Conservation (phyloP, 805 yeast species). For the Wickerhamiella spandovensis region DNA sequence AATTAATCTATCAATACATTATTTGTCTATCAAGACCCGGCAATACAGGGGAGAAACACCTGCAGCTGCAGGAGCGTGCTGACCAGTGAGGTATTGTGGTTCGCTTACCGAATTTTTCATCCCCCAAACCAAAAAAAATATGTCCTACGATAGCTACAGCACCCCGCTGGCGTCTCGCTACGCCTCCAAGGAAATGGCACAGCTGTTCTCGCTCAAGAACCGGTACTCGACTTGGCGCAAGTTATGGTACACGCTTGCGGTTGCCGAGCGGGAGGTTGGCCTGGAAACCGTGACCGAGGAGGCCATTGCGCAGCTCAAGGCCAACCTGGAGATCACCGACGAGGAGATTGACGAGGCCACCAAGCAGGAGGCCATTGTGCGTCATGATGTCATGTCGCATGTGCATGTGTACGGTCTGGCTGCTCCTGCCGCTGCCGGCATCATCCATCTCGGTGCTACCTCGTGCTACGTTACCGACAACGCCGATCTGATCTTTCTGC, state of each 20-base stretch:
- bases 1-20: too few relatives aligned
- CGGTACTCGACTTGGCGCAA: conserved; percentile 98
- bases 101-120: not conserved
- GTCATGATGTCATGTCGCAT: conserved; percentile 99
- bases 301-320: conserved; percentile 76
- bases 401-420: conserved; percentile 89
- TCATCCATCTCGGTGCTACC: conserved; percentile 96
- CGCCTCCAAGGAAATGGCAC: conserved; percentile 95
- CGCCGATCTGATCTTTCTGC: conserved; percentile 89
- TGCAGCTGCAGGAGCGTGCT: too few relatives aligned
- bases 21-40: too few relatives aligned
- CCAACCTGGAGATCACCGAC: conserved; percentile 72
- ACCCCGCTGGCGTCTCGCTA: conserved; percentile 94
- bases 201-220: conserved; percentile 80
- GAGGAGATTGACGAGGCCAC: conserved; percentile 84
- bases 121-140: not conserved
- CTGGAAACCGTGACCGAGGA: conserved; percentile 73
- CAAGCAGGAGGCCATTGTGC: conserved; percentile 89
- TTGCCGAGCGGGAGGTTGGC: conserved; percentile 89
- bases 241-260: conserved; percentile 88
- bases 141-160: conserved; percentile 55
- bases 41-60: too few relatives aligned
- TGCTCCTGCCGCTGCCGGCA: conserved; percentile 94
- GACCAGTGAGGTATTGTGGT: not conserved
- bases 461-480: conserved; percentile 96